Evolutionary conservation across 108 stramenopile species (phyloP).

Genomic region (Skeletonema menzelii): DNA sequence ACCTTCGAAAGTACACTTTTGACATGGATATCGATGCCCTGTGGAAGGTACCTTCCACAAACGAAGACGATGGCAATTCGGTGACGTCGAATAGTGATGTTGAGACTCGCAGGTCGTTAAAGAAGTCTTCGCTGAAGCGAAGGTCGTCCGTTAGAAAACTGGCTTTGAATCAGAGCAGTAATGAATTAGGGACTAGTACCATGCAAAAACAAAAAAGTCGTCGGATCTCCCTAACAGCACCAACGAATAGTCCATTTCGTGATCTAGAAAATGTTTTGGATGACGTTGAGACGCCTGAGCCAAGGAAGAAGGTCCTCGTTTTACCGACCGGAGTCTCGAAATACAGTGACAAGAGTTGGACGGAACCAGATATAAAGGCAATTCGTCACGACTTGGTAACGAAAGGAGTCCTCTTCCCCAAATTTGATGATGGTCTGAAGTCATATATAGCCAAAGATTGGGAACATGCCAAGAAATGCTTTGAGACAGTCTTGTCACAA

Average conservation of each 20-base stretch:
- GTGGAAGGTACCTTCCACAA: constrained; percentile 32
- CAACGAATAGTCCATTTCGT: background rate
- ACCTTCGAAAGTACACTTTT: constrained; percentile 53
- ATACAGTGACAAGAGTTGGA: constrained; percentile 69
- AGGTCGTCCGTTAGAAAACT: background rate
- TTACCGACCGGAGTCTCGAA: constrained; percentile 61
- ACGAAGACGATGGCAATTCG: constrained; percentile 26
- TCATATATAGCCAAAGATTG: constrained; percentile 73
- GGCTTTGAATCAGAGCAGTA: background rate
- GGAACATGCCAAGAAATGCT: constrained; percentile 60
- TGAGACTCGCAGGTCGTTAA: background rate
- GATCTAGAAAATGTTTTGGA: background rate
- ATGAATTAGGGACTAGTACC: background rate
- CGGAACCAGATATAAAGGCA: constrained; percentile 60
- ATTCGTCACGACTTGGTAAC: constrained; percentile 66
- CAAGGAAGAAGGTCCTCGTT: constrained; percentile 37
- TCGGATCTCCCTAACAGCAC: background rate
- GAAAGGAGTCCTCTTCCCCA: constrained; percentile 65
- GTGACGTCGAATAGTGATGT: background rate
- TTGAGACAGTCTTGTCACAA: constrained; percentile 56
- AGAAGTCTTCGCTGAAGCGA: constrained; percentile 3
- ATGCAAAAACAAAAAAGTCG: background rate
- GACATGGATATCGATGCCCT: constrained; percentile 84
- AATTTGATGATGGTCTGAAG: constrained; percentile 70
- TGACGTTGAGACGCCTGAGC: constrained; percentile 23